Conservation (phyloP, 2,329 filamentous ascomycete genomes). For the Xylariaceae sp. region DNA sequence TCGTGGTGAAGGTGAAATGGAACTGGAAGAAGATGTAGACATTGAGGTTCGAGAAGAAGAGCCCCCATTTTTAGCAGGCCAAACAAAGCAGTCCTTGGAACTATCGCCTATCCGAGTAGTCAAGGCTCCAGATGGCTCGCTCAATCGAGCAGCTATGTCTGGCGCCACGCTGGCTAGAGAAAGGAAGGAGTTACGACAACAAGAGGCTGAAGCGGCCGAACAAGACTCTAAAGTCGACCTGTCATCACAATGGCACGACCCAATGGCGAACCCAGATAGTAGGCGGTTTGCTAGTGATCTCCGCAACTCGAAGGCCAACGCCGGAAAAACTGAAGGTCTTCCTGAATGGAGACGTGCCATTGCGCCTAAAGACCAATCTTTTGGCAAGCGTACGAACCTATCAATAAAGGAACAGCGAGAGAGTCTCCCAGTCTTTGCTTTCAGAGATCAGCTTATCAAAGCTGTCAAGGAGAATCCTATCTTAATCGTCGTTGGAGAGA, state of each 20-base stretch:
- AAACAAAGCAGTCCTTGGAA: conserved; percentile 94
- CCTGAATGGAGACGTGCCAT: conserved; percentile 92
- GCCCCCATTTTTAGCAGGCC: conserved; percentile 89
- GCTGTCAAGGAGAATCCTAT: conserved; percentile 86
- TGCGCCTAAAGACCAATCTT: conserved; percentile 71
- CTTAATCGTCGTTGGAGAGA: conserved; percentile 94
- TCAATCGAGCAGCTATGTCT: conserved; percentile 94
- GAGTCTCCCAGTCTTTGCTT: conserved; percentile 81
- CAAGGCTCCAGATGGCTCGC: conserved; percentile 95
- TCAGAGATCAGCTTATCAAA: conserved; percentile 81
- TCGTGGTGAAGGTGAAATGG: conserved; percentile 79
- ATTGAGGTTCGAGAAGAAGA: conserved; percentile 97
- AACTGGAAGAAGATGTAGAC: conserved; percentile 93
- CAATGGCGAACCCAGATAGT: conserved; percentile 83
- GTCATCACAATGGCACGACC: conserved; percentile 90
- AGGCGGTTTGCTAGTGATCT: conserved; percentile 87
- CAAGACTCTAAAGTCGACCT: conserved; percentile 79
- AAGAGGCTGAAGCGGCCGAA: conserved; percentile 75
- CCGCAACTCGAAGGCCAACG: conserved; percentile 58
- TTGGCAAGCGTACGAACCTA: conserved; percentile 83
- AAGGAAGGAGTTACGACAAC: conserved; percentile 79
- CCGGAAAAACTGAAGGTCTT: conserved; percentile 61
- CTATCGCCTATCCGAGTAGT: conserved; percentile 93
- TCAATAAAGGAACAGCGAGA: conserved; percentile 95
- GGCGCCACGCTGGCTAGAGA: conserved; percentile 87